Base-by-base conservation (phyloP, 345 rosid genomes). In the Gossypium longicalyx region DNA sequence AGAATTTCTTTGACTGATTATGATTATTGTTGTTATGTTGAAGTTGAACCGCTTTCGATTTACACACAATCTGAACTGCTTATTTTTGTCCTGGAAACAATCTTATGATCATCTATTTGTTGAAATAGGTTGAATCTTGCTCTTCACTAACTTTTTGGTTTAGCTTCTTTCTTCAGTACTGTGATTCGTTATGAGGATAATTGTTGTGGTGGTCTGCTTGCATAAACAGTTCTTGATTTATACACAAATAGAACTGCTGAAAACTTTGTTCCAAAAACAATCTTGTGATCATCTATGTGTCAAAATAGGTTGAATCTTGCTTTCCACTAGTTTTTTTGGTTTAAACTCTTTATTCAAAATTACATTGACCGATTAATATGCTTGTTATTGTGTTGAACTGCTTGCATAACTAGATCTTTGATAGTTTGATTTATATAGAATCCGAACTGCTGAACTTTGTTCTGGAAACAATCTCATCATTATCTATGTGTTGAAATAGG, bases 241-340 rank as follows among this genome's bases (percentile, higher is more conserved):
- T 68, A 49, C 44, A 23, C 71, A 48, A 23, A 48, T 68, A 5
- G 20, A 49, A 48, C 13, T 48, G 27, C 38, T 6, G 54, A 22
- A 7, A 48, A 48, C 57, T 22, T 48, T 67, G 57, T 67, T 4
- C 11, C 2, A 11, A 6, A 48, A 67, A 47, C 71, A 67, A 67
- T 34, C 13, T 48, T n/a, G 59, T 69, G 16, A 69, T 69, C 25
- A 51, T 52, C 16, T n/a, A 17, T 69, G 45, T 60, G 65, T 60
- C 25, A 38, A 51, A 69, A 69, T 69, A 15, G 44, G 59, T 51
- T 69, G 58, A 69, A 69, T 49, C 71, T n/a, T 51, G 4, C 22
- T 69, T 52, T 49, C 19, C 45, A 49, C 16, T 16, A 9, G 57
- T 49, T 68, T 34, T 68, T 38, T 25, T 10, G 44, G 9, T 60